A percentile compares a stretch with the other conserved stretches of the same genome.
These are phyloP conservation scores for Globisporangium lucens DNA, from an alignment of 352 stramenopile species.

Conservation along the genomic window DNA sequence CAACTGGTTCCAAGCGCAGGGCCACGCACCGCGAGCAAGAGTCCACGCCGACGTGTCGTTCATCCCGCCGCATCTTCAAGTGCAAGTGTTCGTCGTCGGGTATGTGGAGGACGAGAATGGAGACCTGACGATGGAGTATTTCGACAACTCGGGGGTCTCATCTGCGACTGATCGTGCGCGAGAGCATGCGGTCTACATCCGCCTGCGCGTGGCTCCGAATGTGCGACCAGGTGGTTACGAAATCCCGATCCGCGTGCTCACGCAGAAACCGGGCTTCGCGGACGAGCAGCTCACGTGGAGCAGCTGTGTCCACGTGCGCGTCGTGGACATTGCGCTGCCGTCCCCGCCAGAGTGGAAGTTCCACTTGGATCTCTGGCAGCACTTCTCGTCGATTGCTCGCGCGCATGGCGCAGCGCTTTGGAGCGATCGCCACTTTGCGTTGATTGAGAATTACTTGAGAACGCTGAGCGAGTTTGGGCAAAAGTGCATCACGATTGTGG, in stretches of 20 bases:
- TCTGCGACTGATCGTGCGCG: constrained; percentile 16
- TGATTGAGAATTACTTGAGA: constrained; percentile 65
- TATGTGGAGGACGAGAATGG: constrained; percentile 59
- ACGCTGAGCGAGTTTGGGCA: constrained; percentile 62
- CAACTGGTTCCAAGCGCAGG: constrained; percentile 57
- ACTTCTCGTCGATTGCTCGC: constrained; percentile 58
- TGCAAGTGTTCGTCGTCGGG: constrained; percentile 56
- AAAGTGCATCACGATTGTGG: constrained; percentile 70
- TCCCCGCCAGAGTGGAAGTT: constrained; percentile 49
- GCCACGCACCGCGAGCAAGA: constrained; percentile 54
- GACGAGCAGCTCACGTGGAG: constrained; percentile 70
- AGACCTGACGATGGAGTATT: constrained; percentile 54
- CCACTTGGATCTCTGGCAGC: constrained; percentile 78
- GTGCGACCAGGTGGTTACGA: constrained; percentile 54
- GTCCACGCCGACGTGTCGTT: constrained; percentile 56
- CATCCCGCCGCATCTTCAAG: constrained; percentile 40
- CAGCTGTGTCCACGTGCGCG: constrained; percentile 47
- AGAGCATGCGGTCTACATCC: constrained; percentile 60
- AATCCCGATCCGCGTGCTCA: constrained; percentile 63
- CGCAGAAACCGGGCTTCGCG: constrained; percentile 53
- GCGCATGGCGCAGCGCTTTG: constrained; percentile 49
- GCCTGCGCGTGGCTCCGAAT: constrained; percentile 34
- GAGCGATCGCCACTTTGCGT: constrained; percentile 62
- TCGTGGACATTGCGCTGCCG: constrained; percentile 51
- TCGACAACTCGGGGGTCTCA: constrained; percentile 40